phyloP scores from a whole-genome alignment of 1,139 yeast species.

The Starmera stellimalicola region DNA sequence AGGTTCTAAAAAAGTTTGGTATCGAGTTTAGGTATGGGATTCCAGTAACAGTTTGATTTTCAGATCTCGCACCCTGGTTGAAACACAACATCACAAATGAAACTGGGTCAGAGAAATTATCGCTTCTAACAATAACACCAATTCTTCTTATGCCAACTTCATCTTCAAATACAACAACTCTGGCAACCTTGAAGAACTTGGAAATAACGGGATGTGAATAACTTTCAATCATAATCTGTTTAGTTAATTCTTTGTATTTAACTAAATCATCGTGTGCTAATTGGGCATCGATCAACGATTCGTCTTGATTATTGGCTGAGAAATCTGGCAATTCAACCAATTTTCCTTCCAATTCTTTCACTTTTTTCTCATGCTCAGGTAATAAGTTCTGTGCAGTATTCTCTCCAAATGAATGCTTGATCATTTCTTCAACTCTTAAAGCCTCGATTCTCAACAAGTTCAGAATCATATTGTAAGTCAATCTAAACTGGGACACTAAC shows the following conservation, averaged over 20 bases:
- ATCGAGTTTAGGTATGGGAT: slow-evolving; percentile 47
- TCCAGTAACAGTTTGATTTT: slow-evolving; percentile 23
- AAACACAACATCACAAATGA: slow-evolving; percentile 33
- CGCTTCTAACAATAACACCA: slow-evolving; percentile 45
- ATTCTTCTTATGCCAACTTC: slow-evolving; percentile 30
- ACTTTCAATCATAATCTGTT: slow-evolving; percentile 38
- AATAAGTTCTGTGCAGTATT: slow-evolving; percentile 76
- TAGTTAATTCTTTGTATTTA: slow-evolving; percentile 34
- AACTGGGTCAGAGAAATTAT: slow-evolving; percentile 18
- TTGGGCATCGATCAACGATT: slow-evolving; percentile 33
- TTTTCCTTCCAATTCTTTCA: slow-evolving; percentile 41
- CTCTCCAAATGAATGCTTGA: slow-evolving; percentile 90
- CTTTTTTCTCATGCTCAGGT: slow-evolving; percentile 75
- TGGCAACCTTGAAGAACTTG: slow-evolving; percentile 44
- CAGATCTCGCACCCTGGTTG: slow-evolving; percentile 29
- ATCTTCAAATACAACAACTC: slow-evolving; percentile 53
- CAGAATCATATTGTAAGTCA: slow-evolving; percentile 92
- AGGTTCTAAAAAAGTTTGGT: slow-evolving; percentile 21
- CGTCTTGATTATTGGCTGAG: slow-evolving; percentile 28
- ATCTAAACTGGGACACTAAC: slow-evolving; percentile 80
- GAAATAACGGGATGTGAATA: slow-evolving; percentile 37
- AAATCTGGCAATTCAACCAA: slow-evolving; percentile 28
- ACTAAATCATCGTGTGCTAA: slow-evolving; percentile 35
- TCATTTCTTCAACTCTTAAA: slow-evolving; percentile 91
- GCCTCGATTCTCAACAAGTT: slow-evolving; percentile 90